Base-by-base conservation (phyloP, 306 rosid genomes). In the Canavalia gladiata region DNA sequence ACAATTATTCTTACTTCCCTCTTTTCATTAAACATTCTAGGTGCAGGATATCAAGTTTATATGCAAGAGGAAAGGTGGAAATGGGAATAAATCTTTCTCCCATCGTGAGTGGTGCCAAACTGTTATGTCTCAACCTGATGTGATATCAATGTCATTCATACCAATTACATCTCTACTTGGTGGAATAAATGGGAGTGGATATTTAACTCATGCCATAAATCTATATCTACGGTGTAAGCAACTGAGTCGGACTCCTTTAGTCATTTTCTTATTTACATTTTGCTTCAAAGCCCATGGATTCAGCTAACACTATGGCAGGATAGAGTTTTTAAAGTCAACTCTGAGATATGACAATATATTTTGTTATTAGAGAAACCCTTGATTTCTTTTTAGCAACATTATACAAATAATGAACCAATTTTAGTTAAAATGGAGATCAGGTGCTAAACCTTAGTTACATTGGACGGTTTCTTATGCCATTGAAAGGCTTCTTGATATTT, bases 171-270 rank as follows among this genome's bases (percentile, higher is more conserved):
- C 98, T 10, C 90, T 94, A 62, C 90, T 94, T 76, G 86, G 89
- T 79, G 98, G 98, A 85, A 81, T 94, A 72, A 87, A 91, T 58
- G 98, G 98, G 79, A 94, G 97, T 80, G 98, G 98, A 75, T 94
- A 86, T 87, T 84, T 91, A 85, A 91, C 88, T 71, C 98, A 94
- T 78, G 98, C 95, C 65, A 90, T 94, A 75, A 94, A 94, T 81
- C 98, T 94, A 73, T 94, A 91, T 84, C 92, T 94, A 73, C 89
- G 98, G 2, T 94, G 98, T 91, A 92, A 94, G 98, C 75, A 33
- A 62, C 52, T 70, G 41, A 76, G 59, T 73, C 2, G 74, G 77
- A 68, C 52, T 30, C 52, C 51, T 60, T 59, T 79, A 75, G 39
- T 64, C 73, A 51, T 62, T 72, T 42, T 41, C 59, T 28, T 57